These are phyloP conservation scores for Coemansia sp. DNA, from an alignment of 192 early-diverging fungal species.

Conservation along the genomic window DNA sequence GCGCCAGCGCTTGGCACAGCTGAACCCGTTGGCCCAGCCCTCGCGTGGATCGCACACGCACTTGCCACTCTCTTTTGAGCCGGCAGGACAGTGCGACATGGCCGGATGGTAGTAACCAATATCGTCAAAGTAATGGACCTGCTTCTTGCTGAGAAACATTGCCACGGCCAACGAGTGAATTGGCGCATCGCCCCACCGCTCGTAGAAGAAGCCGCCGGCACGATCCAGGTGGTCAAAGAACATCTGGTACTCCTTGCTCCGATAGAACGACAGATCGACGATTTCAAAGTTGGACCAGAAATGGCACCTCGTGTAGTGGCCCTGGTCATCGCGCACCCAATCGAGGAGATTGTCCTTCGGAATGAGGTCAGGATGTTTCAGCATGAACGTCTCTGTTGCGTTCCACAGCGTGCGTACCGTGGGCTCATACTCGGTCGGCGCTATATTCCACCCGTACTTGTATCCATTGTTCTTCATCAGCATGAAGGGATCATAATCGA, in stretches of 20 bases:
- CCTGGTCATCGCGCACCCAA: conserved; percentile 45
- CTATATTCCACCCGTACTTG: conserved; percentile 57
- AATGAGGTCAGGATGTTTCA: conserved; percentile 53
- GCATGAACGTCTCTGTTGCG: conserved; percentile 51
- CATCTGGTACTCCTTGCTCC: conserved; percentile 61
- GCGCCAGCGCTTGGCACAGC: conserved; percentile 46
- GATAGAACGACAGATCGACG: conserved; percentile 67
- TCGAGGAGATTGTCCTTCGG: conserved; percentile 54
- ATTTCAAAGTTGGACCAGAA: conserved; percentile 90
- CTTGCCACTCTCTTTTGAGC: conserved; percentile 42
- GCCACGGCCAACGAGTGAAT: conserved; percentile 61
- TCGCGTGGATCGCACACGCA: conserved; percentile 48
- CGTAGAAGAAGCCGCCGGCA: conserved; percentile 83
- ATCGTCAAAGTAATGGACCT: conserved; percentile 72
- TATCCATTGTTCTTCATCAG: conserved; percentile 56
- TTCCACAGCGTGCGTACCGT: conserved; percentile 58
- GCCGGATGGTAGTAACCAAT: conserved; percentile 63
- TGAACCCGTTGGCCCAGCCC: conserved; percentile 39
- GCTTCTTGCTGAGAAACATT: conserved; percentile 54
- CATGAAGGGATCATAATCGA: conserved; percentile 59
- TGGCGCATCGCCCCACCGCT: conserved; percentile 67
- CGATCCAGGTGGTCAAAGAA: conserved; percentile 70
- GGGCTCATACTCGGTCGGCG: conserved; percentile 57
- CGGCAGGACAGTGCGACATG: conserved; percentile 44
- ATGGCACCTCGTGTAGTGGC: conserved; percentile 61